Evolutionary conservation across 257 asterid species (phyloP), one percentile per base, ranked within the genome.

Genomic region (Nicotiana obtusifolia): DNA sequence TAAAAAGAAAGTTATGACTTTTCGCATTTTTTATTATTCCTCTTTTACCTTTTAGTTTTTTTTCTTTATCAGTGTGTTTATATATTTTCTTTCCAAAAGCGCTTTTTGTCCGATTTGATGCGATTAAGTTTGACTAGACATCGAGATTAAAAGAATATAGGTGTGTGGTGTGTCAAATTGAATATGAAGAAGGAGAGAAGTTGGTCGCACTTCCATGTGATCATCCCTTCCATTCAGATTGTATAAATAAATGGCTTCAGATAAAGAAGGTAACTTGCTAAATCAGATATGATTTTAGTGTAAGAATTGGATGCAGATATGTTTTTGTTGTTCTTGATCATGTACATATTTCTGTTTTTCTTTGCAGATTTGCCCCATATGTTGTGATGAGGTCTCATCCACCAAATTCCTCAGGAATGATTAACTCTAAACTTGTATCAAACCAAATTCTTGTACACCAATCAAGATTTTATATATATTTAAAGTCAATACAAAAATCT

Each of bases 101-200:
- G 1, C 41, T 9, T 35, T 35, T 35, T 35, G 41, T 35, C 9
- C 41, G 41, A 35, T 35, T 35, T 35, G 5, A 35, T 35, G 41
- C 9, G 41, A 35, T 6, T 35, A 35, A 1, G 10, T 37, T 37
- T 37, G 10, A 37, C 10, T 37, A 0, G 10, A 7, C 44, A 7
- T 37, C 10, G 8, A 37, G 44, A 7, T 37, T 37, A 37, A 37
- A 37, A 8, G 54, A 82, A 37, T 37, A 60, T 77, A 90, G 93
- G 87, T 91, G 95, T 67, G 93, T 89, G 76, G 88, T 91, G 83
- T 91, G 95, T 83, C 95, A 89, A 88, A 82, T 91, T 83, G 95
- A 91, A 82, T 91, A 87, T 60, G 95, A 86, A 84, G 80, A 83
- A 57, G 95, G 88, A 85, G 95, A 91, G 57, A 65, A 88, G 75